Percentiles rank a stretch among this genome's conserved stretches.
Conservation (phyloP, 1,139 yeast genomes). For the Suhomyces wounanorum region DNA sequence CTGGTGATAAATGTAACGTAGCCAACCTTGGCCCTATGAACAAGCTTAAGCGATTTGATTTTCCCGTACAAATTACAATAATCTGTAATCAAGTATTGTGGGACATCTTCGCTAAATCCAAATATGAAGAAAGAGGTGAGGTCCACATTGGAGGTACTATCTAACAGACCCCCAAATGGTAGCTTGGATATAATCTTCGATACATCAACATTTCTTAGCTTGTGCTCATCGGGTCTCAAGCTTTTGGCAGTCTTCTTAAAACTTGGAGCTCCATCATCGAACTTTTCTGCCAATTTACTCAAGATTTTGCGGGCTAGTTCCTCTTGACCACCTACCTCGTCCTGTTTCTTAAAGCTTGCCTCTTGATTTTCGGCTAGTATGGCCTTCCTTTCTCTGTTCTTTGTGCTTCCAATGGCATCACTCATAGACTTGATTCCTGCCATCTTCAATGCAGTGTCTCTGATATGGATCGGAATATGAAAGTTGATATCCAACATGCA, state of each 20-base stretch:
- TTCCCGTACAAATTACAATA: slow-evolving; percentile 49
- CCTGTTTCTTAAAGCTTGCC: slow-evolving; percentile 20
- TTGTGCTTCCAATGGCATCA: slow-evolving; percentile 17
- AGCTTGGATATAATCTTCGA: slow-evolving; percentile 52
- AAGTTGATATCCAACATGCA: slow-evolving; percentile 83
- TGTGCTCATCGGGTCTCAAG: slow-evolving; percentile 16
- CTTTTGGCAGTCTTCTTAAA: slow-evolving; percentile 11
- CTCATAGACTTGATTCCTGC: slow-evolving; percentile 46
- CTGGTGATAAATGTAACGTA: slow-evolving; percentile 56
- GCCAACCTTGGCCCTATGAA: slow-evolving; percentile 67
- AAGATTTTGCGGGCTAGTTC: slow-evolving; percentile 37
- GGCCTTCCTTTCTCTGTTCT: slow-evolving; percentile 47
- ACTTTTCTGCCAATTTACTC: slow-evolving; percentile 41
- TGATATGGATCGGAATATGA: slow-evolving; percentile 72
- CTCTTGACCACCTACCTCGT: slow-evolving; percentile 22
- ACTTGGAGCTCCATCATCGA: slow-evolving; percentile 22
- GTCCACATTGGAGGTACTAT: slow-evolving; percentile 43
- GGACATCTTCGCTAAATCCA: slow-evolving; percentile 68
- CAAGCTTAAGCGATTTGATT: slow-evolving; percentile 51
- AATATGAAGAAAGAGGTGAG: slow-evolving; percentile 65
- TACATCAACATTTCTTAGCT: slow-evolving; percentile 42
- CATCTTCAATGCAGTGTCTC: slow-evolving; percentile 82
- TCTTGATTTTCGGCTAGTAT: slow-evolving; percentile 42
- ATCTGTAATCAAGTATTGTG: slow-evolving; percentile 59
- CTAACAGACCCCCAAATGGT: slow-evolving; percentile 61